Percentiles rank a stretch among this genome's conserved stretches.
Conservation (phyloP, 2,329 filamentous ascomycete species). For the Sarocladium oryzae region DNA sequence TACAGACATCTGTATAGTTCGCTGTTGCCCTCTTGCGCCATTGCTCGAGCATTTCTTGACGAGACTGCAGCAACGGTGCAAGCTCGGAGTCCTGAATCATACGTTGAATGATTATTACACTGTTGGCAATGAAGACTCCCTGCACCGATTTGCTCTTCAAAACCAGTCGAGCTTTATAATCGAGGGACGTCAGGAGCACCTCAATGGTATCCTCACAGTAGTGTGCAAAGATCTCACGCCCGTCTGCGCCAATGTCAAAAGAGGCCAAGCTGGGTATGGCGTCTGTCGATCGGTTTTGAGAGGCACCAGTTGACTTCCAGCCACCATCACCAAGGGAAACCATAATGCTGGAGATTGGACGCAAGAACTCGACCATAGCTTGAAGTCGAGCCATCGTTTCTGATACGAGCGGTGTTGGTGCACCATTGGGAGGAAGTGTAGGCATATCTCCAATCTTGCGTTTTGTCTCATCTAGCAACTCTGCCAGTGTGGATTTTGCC, state of each 20-base stretch:
- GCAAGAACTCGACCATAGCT: constrained; percentile 78
- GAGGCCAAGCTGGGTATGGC: constrained; percentile 65
- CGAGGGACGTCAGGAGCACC: constrained; percentile 65
- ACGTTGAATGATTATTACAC: constrained; percentile 74
- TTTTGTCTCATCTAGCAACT: constrained; percentile 77
- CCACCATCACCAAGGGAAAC: constrained; percentile 88
- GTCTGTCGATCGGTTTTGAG: constrained; percentile 51
- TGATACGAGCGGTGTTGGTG: constrained; percentile 67
- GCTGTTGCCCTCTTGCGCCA: constrained; percentile 84
- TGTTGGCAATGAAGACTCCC: constrained; percentile 89
- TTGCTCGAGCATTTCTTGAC: constrained; percentile 62
- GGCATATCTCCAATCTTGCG: constrained; percentile 60
- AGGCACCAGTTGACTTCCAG: constrained; percentile 58
- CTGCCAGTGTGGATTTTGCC: constrained; percentile 76
- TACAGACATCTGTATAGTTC: constrained; percentile 81
- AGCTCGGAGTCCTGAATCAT: constrained; percentile 80
- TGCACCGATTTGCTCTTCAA: constrained; percentile 73
- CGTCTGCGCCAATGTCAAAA: constrained; percentile 85
- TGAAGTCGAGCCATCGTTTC: constrained; percentile 84
- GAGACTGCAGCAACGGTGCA: constrained; percentile 59
- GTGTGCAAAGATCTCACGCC: constrained; percentile 78
- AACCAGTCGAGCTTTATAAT: constrained; percentile 63
- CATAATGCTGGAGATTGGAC: constrained; percentile 82
- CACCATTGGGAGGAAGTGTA: constrained; percentile 69
- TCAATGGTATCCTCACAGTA: constrained; percentile 90